phyloP scores from a whole-genome alignment of 108 stramenopile species.

The Cylindrotheca closterium region DNA sequence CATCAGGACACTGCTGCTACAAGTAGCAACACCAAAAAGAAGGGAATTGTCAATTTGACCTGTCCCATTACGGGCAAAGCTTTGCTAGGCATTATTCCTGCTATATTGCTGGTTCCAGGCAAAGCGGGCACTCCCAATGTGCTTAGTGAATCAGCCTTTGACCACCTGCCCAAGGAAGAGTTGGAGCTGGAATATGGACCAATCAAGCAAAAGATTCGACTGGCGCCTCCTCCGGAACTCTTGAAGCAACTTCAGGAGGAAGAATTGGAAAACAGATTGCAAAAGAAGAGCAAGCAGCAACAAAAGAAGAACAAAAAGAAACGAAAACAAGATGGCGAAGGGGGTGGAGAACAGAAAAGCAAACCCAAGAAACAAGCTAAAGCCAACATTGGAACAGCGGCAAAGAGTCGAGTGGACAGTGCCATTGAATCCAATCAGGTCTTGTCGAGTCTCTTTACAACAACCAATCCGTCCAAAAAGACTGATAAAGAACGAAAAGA shows the following conservation, averaged over 20 bases:
- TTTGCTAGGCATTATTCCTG: slow-evolving; percentile 58
- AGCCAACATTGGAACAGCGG: slow-evolving; percentile 1
- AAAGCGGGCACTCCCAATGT: slow-evolving; percentile 53
- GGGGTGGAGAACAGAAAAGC: slow-evolving; percentile 1
- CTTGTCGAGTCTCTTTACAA: slow-evolving; percentile 46
- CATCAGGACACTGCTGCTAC: slow-evolving; percentile 17
- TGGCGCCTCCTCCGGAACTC: slow-evolving; percentile 54
- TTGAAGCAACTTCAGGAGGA: slow-evolving; percentile 45
- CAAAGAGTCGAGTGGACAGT: slow-evolving; percentile 18
- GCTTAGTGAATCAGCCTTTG: slow-evolving; percentile 61
- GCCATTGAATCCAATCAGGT: slow-evolving; percentile 39
- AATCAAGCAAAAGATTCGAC: slow-evolving; percentile 55
- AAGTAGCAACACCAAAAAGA: neutral
- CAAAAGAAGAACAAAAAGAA: slow-evolving; percentile 17
- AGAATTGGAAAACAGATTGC: slow-evolving; percentile 27
- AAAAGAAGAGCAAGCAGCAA: slow-evolving; percentile 4
- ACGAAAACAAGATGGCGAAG: slow-evolving; percentile 1
- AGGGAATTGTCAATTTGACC: slow-evolving; percentile 10
- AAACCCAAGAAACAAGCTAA: slow-evolving; percentile 20
- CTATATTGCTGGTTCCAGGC: slow-evolving; percentile 49
- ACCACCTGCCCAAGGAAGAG: slow-evolving; percentile 59
- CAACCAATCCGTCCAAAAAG: slow-evolving; percentile 1
- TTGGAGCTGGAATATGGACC: slow-evolving; percentile 71
- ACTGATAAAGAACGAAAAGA: slow-evolving; percentile 49
- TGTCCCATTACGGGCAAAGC: slow-evolving; percentile 77